These are phyloP conservation scores for Cladophialophora immunda DNA, from an alignment of 2,329 filamentous ascomycete species.

Conservation along the genomic window DNA sequence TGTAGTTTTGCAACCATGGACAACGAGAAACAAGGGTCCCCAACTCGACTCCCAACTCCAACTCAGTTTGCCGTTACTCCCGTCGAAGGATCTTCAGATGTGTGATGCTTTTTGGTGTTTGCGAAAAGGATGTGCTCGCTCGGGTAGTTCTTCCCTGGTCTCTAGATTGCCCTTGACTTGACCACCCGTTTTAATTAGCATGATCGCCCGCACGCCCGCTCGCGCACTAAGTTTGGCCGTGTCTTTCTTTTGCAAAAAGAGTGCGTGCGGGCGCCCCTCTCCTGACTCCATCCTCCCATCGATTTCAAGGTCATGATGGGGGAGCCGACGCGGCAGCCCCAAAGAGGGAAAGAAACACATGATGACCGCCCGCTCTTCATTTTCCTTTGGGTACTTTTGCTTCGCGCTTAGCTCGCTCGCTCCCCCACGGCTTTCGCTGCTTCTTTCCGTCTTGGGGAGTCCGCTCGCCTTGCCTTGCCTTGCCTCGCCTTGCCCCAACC, in stretches of 20 bases:
- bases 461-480: too few species aligned
- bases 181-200: neutral
- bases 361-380: neutral
- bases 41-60: neutral
- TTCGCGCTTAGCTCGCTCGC: neutral
- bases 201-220: neutral
- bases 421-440: too few species aligned
- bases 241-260: neutral
- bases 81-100: neutral
- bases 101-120: neutral
- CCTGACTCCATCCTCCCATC: neutral
- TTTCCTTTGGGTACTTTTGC: constrained; percentile 5
- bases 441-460: neutral
- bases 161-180: neutral
- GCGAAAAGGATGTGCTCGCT: neutral
- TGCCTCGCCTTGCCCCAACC: neutral
- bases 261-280: neutral
- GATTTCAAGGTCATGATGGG: neutral
- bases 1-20: too few species aligned
- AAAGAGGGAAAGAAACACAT: neutral
- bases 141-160: neutral
- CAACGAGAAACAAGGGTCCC: neutral
- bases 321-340: neutral
- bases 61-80: neutral
- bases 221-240: neutral